Evolutionary conservation across 805 yeast genomes (phyloP).

Genomic region (Torulaspora gathmanii): DNA sequence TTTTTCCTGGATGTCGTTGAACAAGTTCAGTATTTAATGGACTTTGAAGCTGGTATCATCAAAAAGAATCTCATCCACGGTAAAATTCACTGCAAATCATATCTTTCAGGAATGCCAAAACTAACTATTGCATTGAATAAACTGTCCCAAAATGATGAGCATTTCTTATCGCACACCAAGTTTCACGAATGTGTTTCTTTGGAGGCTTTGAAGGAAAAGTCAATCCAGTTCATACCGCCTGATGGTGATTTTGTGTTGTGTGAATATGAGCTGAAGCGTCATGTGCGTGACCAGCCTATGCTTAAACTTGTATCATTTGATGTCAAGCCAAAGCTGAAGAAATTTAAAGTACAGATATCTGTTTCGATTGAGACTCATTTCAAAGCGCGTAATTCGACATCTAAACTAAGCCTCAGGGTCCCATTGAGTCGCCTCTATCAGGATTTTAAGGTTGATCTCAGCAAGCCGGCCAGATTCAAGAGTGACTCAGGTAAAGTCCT

Average conservation of each 20-base stretch:
- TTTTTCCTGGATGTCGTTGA: slow-evolving; percentile 85
- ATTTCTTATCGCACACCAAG: slow-evolving; percentile 59
- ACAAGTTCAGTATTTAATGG: slow-evolving; percentile 62
- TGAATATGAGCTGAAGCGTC: slow-evolving; percentile 35
- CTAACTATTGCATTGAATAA: slow-evolving; percentile 75
- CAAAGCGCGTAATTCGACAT: slow-evolving; percentile 35
- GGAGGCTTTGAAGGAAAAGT: slow-evolving; percentile 42
- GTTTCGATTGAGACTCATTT: slow-evolving; percentile 32
- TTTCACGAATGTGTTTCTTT: slow-evolving; percentile 87
- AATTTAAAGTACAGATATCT: slow-evolving; percentile 25
- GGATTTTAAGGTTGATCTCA: slow-evolving; percentile 42
- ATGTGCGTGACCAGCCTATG: slow-evolving; percentile 38
- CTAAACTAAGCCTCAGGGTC: slow-evolving; percentile 31
- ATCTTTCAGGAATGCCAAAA: slow-evolving; percentile 85
- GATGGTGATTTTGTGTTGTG: slow-evolving; percentile 75
- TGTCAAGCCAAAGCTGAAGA: slow-evolving; percentile 26
- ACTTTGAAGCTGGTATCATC: slow-evolving; percentile 52
- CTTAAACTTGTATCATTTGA: slow-evolving; percentile 28
- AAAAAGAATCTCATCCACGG: slow-evolving; percentile 69
- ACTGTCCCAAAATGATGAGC: slow-evolving; percentile 41
- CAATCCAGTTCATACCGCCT: slow-evolving; percentile 80
- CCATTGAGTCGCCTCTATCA: slow-evolving; percentile 32
- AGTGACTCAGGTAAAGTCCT: slow-evolving; percentile 67
- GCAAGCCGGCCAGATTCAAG: slow-evolving; percentile 58
- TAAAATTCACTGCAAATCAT: slow-evolving; percentile 65